Evolutionary conservation across 257 asterid genomes (phyloP).

Genomic region (Capsicum pubescens): DNA sequence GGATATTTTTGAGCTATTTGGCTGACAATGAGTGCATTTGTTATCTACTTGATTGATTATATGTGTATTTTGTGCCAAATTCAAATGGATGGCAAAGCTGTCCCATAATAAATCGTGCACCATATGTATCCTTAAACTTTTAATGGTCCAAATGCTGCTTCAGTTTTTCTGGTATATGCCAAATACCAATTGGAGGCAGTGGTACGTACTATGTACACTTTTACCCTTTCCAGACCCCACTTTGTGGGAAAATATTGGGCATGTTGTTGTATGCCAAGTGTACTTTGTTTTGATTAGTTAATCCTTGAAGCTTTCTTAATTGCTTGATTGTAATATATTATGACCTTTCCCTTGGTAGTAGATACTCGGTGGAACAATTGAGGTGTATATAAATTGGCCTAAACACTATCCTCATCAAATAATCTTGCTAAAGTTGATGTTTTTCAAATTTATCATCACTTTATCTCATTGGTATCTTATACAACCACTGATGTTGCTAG

Average conservation of each 20-base stretch:
- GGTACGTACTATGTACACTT: no score
- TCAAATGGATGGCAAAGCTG: background rate
- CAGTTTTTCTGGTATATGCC: background rate
- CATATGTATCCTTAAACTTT: background rate
- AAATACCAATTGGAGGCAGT: background rate
- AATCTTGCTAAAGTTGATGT: background rate
- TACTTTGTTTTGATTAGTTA: conserved; percentile 9
- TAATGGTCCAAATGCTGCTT: background rate
- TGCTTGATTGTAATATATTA: background rate
- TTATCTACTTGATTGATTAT: background rate
- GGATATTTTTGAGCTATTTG: background rate
- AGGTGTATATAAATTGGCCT: background rate
- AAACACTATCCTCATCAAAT: background rate
- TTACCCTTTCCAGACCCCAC: no score
- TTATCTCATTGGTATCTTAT: background rate
- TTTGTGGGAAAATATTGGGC: no score
- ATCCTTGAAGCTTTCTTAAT: conserved; percentile 8
- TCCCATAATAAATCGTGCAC: background rate
- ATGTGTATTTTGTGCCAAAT: background rate
- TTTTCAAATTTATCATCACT: background rate
- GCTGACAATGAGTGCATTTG: background rate
- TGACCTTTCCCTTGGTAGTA: background rate
- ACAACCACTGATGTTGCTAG: conserved; percentile 9
- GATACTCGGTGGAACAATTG: background rate
- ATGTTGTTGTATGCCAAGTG: background rate